Percentiles rank a stretch among this genome's conserved stretches.
Conservation (phyloP, 352 stramenopile species). For the Halophytophthora batemanensis region DNA sequence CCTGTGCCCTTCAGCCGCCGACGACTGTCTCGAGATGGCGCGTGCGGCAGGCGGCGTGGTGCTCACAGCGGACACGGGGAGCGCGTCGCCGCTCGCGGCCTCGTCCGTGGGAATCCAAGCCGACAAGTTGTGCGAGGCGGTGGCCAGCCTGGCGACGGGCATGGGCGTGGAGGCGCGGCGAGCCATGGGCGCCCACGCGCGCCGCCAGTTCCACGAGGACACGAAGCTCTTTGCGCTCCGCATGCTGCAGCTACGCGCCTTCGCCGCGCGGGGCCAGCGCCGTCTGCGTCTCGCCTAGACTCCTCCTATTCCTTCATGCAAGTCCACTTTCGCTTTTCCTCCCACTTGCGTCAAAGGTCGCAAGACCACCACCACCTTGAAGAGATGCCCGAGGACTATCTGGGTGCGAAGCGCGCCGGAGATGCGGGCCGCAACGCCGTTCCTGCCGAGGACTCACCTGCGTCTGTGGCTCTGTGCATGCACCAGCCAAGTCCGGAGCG, state of each 20-base stretch:
- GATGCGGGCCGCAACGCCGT: neutral
- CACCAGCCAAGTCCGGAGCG: constrained; percentile 21
- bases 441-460: neutral
- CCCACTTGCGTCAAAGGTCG: too few relatives aligned
- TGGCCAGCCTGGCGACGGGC: constrained; percentile 5
- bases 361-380: too few relatives aligned
- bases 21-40: constrained; percentile 60
- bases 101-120: neutral
- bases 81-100: constrained; percentile 8
- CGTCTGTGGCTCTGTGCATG: neutral
- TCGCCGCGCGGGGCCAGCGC: constrained; percentile 1
- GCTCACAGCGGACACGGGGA: constrained; percentile 33
- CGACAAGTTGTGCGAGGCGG: constrained; percentile 13
- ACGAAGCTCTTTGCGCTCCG: constrained; percentile 36
- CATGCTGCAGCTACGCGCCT: constrained; percentile 33
- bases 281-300: too few relatives aligned
- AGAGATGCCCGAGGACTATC: constrained; percentile 7
- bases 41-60: constrained; percentile 41
- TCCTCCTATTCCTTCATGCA: too few relatives aligned
- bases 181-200: constrained; percentile 13
- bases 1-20: constrained; percentile 50
- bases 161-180: constrained; percentile 22
- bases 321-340: too few relatives aligned
- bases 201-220: constrained; percentile 43
- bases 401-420: neutral